A percentile compares a stretch with the other conserved stretches of the same genome.
phyloP scores from a whole-genome alignment of 2,329 filamentous ascomycete genomes.

The Mycosphaerella sp. region DNA sequence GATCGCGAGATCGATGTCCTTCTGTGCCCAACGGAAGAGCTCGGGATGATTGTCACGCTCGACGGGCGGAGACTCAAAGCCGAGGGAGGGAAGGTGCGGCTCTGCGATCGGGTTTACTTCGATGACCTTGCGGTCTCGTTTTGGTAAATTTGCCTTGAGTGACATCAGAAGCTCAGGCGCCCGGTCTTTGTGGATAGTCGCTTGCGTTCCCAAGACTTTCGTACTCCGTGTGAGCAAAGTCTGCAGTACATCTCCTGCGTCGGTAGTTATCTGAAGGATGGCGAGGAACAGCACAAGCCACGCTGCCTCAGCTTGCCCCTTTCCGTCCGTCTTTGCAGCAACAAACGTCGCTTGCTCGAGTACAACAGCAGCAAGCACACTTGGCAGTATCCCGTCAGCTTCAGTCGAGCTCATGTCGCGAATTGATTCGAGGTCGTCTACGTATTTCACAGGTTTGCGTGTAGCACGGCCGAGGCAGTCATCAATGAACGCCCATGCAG shows the following conservation, averaged over 20 bases:
- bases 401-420: conserved; percentile 30
- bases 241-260: conserved; percentile 8
- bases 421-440: conserved; percentile 57
- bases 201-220: conserved; percentile 7
- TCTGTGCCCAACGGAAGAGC: conserved; percentile 61
- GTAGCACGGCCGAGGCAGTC: conserved; percentile 73
- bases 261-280: conserved; percentile 12
- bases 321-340: conserved; percentile 10
- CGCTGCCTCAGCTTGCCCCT: conserved; percentile 10
- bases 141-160: not conserved
- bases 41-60: conserved; percentile 42
- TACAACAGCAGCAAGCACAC: conserved; percentile 62
- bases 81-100: not conserved
- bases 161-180: not conserved
- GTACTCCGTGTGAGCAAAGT: not conserved
- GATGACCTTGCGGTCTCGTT: not conserved
- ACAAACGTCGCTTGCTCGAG: conserved; percentile 70
- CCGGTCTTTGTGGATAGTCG: not conserved
- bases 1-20: conserved; percentile 69
- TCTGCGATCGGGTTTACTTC: not conserved
- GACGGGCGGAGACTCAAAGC: conserved; percentile 35
- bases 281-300: conserved; percentile 23
- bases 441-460: conserved; percentile 73
- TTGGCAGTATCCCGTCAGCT: conserved; percentile 39
- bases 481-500: conserved; percentile 67